Base-by-base conservation (phyloP, 73 alveolate species). In the Paraurostyla sp. region DNA sequence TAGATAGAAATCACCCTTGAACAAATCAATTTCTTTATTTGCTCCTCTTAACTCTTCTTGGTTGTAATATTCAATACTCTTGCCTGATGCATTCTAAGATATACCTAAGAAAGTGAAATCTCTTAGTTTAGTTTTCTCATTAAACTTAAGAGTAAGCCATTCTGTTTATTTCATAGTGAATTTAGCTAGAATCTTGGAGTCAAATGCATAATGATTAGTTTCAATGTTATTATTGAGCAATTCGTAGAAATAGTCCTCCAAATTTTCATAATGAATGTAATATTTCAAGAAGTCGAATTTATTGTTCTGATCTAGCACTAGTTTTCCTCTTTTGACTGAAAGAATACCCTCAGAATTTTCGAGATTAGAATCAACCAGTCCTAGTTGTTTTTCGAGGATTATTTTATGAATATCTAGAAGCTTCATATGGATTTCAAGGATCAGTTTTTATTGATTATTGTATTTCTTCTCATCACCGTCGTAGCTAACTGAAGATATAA, bases 121-220 rank as follows among this genome's bases (percentile, higher is more conserved):
- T 48, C 46, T 75, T 6, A 75, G 69, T 46, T 75, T 11, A 48
- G 63, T 75, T 18, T 48, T 75, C 22, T 75, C 87, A 15, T 46
- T 75, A 49, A 75, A 46, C 56, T 15, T 38, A 32, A 75, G 11
- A 18, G 30, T 75, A 3, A 75, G 33, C 33, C 50, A 45, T 29
- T 75, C 51, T 1, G 30, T 71, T 46, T 75, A 4, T 29, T 40
- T 40, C 71, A 75, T 46, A 0, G 59, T 22, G 52, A 22, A 43
- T 16, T 43, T 29, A 6, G 71, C 71, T 46, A 40, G n/a, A 33
- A 46, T 25, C 52, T 43, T 40, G 0, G 42, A 30, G 18, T 75
- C 87, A 46, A 25, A 75, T 32, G 87, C 87, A 43, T 40, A 46
- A 27, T 75, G 87, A 52, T 75, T 75, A n/a, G 87, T 43, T 25